phyloP scores from a whole-genome alignment of 148 eudicot species.

The Fallopia convolvulus region DNA sequence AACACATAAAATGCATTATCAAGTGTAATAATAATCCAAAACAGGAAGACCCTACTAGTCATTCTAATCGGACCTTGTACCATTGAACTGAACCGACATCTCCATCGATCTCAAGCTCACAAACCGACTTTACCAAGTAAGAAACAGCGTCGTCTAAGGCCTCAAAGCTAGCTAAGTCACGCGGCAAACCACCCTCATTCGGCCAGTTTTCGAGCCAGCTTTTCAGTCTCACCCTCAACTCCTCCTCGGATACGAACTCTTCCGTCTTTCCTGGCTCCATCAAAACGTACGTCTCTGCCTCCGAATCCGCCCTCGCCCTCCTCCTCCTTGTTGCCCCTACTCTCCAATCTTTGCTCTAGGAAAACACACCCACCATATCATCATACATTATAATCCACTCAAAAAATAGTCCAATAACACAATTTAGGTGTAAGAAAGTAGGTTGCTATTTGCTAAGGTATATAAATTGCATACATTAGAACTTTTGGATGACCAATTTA shows the following conservation, averaged over 20 bases:
- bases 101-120: constrained; percentile 86
- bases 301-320: constrained; percentile 37
- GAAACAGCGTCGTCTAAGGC: constrained; percentile 59
- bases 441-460: too few relatives aligned
- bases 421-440: too few relatives aligned
- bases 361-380: neutral
- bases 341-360: neutral
- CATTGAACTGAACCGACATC: constrained; percentile 90
- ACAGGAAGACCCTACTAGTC: too few relatives aligned
- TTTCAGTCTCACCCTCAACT: constrained; percentile 50
- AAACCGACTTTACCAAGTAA: constrained; percentile 63
- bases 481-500: too few relatives aligned
- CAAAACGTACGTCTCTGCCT: constrained; percentile 54
- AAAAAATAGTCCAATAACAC: too few relatives aligned
- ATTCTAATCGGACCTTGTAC: constrained; percentile 71
- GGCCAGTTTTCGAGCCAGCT: constrained; percentile 88
- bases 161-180: constrained; percentile 65
- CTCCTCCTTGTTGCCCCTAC: constrained; percentile 31
- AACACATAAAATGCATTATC: too few relatives aligned
- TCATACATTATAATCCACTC: neutral
- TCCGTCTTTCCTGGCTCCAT: constrained; percentile 75
- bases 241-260: constrained; percentile 67
- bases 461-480: too few relatives aligned
- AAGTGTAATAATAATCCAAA: too few relatives aligned
- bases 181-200: constrained; percentile 38